Percentiles rank a stretch among this genome's conserved stretches.
Conservation (phyloP, 805 yeast species). For the Metschnikowia kofuensis region DNA sequence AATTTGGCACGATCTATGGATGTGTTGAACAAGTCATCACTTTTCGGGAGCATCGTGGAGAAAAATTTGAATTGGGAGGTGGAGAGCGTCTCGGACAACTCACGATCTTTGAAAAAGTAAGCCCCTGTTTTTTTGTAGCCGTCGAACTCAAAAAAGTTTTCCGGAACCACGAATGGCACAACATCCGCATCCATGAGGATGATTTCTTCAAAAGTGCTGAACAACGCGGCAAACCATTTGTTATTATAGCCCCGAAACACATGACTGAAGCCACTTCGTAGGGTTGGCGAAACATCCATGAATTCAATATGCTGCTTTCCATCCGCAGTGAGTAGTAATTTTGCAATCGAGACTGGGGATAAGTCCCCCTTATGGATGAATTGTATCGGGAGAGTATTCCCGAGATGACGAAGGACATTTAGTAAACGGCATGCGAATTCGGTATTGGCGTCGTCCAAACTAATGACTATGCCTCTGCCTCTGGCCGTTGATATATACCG, state of each 20-base stretch:
- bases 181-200: constrained; percentile 19
- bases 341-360: constrained; percentile 5
- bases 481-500: constrained; percentile 5
- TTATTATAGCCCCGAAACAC: constrained; percentile 30
- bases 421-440: constrained; percentile 13
- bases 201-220: constrained; percentile 31
- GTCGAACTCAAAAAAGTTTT: constrained; percentile 8
- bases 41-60: constrained; percentile 11
- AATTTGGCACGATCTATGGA: constrained; percentile 7
- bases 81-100: constrained; percentile 13
- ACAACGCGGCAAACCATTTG: constrained; percentile 18
- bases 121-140: constrained; percentile 27
- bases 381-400: constrained; percentile 15
- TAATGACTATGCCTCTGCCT: constrained; percentile 17
- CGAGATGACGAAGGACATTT: constrained; percentile 9
- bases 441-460: constrained; percentile 13
- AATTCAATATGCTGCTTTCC: constrained; percentile 12
- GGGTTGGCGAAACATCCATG: constrained; percentile 17
- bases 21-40: constrained; percentile 5
- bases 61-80: constrained; percentile 10
- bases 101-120: constrained; percentile 27
- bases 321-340: constrained; percentile 3
- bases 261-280: constrained; percentile 18
- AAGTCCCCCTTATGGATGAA: constrained; percentile 15
- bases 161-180: constrained; percentile 15